Evolutionary conservation across 371 early-diverging fungal species (phyloP), one percentile per base, ranked within the genome.

Genomic region (Dinochytrium kinnereticum): DNA sequence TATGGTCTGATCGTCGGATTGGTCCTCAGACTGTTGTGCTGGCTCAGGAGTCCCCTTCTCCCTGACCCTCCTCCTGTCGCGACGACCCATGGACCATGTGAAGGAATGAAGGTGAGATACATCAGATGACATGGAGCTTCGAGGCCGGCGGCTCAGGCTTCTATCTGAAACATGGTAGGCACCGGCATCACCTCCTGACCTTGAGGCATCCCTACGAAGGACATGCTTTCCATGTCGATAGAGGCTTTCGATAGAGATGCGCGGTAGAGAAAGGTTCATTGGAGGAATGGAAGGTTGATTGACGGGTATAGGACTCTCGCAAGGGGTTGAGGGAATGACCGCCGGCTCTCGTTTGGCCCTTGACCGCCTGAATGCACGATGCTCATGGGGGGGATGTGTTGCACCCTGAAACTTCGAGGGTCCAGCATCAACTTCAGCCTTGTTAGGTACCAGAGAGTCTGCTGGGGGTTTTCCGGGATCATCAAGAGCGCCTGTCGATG

Each of bases 211-310:
- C 15, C 61, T 37, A 2, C 61, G 28, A 17, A 61, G 13, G 7
- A 61, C 61, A 37, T 61, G 61, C 36, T 24, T 3, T 13, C 61
- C 61, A 26, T 61, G 61, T 2, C 61, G 30, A 26, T 61, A 61
- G 61, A 61, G 7, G 34, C 61, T 61, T 34, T 61, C 61, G 28
- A 61, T 61, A 36, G 61, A 61, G 61, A 61, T 61, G 61, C 61
- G 61, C 13, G 61, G 61, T 3, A 61, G 61, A 17, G 61, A 7
- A 28, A 61, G 61, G 24, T 34, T 61, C 13, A 61, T 7, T 15
- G 61, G 61, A 2, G 61, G 61, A 28, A 55, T 55, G 57, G 57
- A 55, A 7, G 57, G 57, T 44, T 44, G 49, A 21, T 44, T 44
- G 49, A 44, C 49, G 49, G 49, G 49, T 44, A n/a, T n/a, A n/a